Percentiles rank a stretch among this genome's conserved stretches.
Evolutionary conservation across 2,329 filamentous ascomycete species (phyloP).

Genomic region (Pseudocercospora pini-densiflorae): DNA sequence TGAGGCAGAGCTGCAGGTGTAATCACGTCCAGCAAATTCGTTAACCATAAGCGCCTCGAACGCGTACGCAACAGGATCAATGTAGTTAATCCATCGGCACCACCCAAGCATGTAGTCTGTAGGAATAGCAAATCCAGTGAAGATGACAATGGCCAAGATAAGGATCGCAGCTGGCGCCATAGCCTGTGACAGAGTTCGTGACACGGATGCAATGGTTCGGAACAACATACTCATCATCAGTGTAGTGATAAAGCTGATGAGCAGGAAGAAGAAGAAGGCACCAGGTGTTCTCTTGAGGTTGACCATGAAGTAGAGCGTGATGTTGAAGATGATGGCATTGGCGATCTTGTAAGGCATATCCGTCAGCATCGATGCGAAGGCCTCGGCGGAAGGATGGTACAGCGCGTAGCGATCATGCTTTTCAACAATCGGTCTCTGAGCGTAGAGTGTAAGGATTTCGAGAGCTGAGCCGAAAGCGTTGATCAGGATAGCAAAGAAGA

Average conservation of each 20-base stretch:
- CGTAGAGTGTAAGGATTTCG: constrained; percentile 84
- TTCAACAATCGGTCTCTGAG: constrained; percentile 89
- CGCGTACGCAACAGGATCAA: constrained; percentile 78
- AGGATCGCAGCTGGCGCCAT: constrained; percentile 61
- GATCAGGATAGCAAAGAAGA: constrained; percentile 88
- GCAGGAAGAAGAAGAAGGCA: constrained; percentile 82
- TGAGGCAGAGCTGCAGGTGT: constrained; percentile 46
- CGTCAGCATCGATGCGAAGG: constrained; percentile 82
- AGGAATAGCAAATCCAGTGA: constrained; percentile 68
- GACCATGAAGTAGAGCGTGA: constrained; percentile 85
- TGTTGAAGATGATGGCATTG: constrained; percentile 78
- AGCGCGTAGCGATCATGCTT: constrained; percentile 86
- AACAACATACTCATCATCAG: constrained; percentile 87
- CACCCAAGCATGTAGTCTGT: constrained; percentile 72
- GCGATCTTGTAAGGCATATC: constrained; percentile 82
- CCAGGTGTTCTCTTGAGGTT: constrained; percentile 75
- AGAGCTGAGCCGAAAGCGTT: constrained; percentile 82
- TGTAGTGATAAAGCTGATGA: constrained; percentile 75
- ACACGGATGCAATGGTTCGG: constrained; percentile 77
- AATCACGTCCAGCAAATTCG: constrained; percentile 73
- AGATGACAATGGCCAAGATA: constrained; percentile 69
- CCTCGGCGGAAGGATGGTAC: constrained; percentile 88
- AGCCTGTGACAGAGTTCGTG: constrained; percentile 66
- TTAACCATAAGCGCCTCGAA: constrained; percentile 75
- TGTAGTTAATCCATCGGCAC: constrained; percentile 82